Evolutionary conservation across 2,329 filamentous ascomycete species (phyloP).

Genomic region (Domatiomyces catenatus): DNA sequence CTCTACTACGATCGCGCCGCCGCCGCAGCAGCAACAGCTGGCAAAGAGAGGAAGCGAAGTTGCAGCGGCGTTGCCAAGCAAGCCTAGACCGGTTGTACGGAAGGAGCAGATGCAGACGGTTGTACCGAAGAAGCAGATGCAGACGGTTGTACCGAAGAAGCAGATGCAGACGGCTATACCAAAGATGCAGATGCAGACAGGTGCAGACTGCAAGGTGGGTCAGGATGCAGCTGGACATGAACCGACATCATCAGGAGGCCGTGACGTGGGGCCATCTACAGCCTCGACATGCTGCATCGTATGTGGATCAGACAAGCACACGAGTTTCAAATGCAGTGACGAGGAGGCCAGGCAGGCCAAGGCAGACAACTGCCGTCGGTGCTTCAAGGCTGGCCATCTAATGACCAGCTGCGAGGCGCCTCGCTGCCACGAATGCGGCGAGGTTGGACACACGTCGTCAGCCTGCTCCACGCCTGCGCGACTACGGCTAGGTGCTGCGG

Average conservation of each 20-base stretch:
- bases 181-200: neutral
- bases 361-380: slow-evolving; percentile 29
- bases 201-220: neutral
- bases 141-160: neutral
- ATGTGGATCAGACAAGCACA: slow-evolving; percentile 33
- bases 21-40: neutral
- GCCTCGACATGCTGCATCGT: slow-evolving; percentile 27
- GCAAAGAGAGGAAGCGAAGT: neutral
- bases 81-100: neutral
- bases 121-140: neutral
- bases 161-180: too few relatives aligned
- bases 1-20: neutral
- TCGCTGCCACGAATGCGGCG: slow-evolving; percentile 31
- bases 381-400: slow-evolving; percentile 25
- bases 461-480: slow-evolving; percentile 21
- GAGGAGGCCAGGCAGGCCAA: slow-evolving; percentile 24
- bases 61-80: neutral
- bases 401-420: slow-evolving; percentile 25
- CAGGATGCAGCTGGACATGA: neutral
- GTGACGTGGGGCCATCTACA: slow-evolving; percentile 15
- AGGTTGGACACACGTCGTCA: slow-evolving; percentile 26
- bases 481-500: slow-evolving; percentile 22
- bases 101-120: neutral
- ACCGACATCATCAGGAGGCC: neutral
- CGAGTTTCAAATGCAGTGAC: slow-evolving; percentile 32